phyloP scores from a whole-genome alignment of 2,329 filamentous ascomycete genomes.

The Dendrostoma leiphaemia region DNA sequence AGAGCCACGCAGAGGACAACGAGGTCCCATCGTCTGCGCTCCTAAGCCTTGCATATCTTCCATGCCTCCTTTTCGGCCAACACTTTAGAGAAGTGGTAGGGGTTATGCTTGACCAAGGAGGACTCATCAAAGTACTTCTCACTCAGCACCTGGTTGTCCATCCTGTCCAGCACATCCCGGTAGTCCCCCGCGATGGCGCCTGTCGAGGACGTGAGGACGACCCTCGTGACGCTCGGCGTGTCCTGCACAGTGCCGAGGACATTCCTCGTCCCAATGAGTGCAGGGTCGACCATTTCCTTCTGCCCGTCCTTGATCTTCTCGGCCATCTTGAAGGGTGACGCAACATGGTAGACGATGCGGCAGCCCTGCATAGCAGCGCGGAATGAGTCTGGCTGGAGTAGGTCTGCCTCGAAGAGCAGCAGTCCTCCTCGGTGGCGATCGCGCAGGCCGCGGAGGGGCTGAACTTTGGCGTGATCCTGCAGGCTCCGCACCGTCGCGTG shows the following conservation, averaged over 20 bases:
- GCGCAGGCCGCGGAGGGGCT: conserved; percentile 12
- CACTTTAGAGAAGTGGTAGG: conserved; percentile 28
- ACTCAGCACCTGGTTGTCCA: conserved; percentile 19
- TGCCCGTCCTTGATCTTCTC: conserved; percentile 25
- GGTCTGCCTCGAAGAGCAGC: conserved; percentile 29
- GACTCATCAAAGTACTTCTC: conserved; percentile 25
- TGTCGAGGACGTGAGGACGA: conserved; percentile 27
- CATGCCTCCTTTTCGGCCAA: conserved; percentile 28
- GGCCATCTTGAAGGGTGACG: conserved; percentile 31
- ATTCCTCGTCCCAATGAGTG: conserved; percentile 25
- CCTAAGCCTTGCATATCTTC: conserved; percentile 22
- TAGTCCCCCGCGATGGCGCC: conserved; percentile 26
- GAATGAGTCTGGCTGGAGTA: conserved; percentile 29
- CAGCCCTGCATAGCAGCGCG: conserved; percentile 27
- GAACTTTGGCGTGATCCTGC: conserved; percentile 12
- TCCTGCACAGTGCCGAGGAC: conserved; percentile 26
- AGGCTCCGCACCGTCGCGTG: conserved; percentile 18
- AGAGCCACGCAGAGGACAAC: conserved; percentile 27
- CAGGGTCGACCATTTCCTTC: conserved; percentile 27
- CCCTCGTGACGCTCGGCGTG: conserved; percentile 23
- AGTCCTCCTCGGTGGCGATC: conserved; percentile 19
- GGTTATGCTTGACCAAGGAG: conserved; percentile 25
- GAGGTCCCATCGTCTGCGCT: conserved; percentile 24
- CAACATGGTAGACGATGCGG: conserved; percentile 32
- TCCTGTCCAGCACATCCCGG: conserved; percentile 23